Percentiles rank a stretch among this genome's conserved stretches.
These are phyloP conservation scores for Schizonepeta tenuifolia DNA, from an alignment of 257 asterid species.

Conservation along the genomic window DNA sequence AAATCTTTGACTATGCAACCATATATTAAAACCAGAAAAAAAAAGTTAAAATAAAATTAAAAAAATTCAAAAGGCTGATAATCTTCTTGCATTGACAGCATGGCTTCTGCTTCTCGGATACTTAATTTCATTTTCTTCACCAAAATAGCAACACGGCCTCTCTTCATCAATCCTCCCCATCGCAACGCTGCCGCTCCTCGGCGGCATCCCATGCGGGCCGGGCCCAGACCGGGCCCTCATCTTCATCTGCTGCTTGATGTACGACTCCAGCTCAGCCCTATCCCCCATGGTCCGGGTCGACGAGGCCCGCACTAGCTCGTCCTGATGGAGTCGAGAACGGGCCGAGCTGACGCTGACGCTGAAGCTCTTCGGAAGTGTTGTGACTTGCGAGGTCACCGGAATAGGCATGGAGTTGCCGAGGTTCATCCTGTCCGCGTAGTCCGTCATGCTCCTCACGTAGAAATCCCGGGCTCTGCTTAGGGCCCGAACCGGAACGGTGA, in stretches of 20 bases:
- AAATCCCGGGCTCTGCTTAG: constrained; percentile 45
- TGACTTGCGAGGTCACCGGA: constrained; percentile 31
- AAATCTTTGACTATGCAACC: neutral
- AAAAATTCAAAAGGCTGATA: constrained; percentile 23
- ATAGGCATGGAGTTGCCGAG: constrained; percentile 32
- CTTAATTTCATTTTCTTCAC: constrained; percentile 37
- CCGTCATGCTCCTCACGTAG: constrained; percentile 48
- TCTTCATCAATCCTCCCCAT: constrained; percentile 91
- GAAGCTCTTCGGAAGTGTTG: constrained; percentile 51
- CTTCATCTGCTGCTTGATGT: constrained; percentile 36
- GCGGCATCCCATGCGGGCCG: constrained; percentile 42
- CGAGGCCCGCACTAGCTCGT: constrained; percentile 58
- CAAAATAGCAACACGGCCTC: constrained; percentile 47
- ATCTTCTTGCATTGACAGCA: constrained; percentile 43
- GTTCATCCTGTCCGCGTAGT: constrained; percentile 40
- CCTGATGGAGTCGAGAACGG: constrained; percentile 44
- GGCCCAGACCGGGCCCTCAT: neutral
- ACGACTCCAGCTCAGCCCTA: constrained; percentile 35
- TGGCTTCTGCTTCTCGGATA: constrained; percentile 70
- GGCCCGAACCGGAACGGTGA: constrained; percentile 55
- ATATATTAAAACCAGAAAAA: neutral
- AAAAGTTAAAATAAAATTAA: neutral
- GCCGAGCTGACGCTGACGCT: constrained; percentile 51
- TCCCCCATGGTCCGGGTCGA: constrained; percentile 44
- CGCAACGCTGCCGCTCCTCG: constrained; percentile 70